Percentiles rank a stretch among this genome's conserved stretches.
Conservation (phyloP, 2,329 filamentous ascomycete species). For the Cladophialophora exuberans region DNA sequence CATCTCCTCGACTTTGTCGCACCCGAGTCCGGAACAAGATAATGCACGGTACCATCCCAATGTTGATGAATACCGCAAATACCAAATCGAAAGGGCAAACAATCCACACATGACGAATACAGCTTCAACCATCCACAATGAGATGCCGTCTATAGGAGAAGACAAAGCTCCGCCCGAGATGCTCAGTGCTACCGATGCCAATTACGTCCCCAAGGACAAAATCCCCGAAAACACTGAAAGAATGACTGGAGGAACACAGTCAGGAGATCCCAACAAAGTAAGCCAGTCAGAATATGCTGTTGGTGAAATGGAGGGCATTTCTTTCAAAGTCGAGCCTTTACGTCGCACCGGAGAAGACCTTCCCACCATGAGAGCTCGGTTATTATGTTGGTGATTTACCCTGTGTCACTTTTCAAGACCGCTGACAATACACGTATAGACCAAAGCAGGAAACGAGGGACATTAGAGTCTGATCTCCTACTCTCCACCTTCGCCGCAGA, state of each 20-base stretch:
- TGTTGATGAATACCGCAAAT: slow-evolving; percentile 57
- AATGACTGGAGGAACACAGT: slow-evolving; percentile 67
- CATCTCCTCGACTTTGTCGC: slow-evolving; percentile 18
- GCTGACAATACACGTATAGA: slow-evolving; percentile 62
- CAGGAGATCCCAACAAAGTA: slow-evolving; percentile 46
- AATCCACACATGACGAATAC: slow-evolving; percentile 68
- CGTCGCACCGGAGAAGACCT: slow-evolving; percentile 80
- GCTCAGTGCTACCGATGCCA: slow-evolving; percentile 58
- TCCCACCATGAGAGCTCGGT: slow-evolving; percentile 82
- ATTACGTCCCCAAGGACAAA: slow-evolving; percentile 62
- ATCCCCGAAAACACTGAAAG: slow-evolving; percentile 65
- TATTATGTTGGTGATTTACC: slow-evolving; percentile 61
- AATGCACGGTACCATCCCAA: slow-evolving; percentile 43
- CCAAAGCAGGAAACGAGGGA: slow-evolving; percentile 95
- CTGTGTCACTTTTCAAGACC: too few species aligned
- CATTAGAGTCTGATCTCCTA: slow-evolving; percentile 91
- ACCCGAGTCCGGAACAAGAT: too few species aligned
- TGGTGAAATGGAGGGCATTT: slow-evolving; percentile 83
- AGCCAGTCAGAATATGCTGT: slow-evolving; percentile 71
- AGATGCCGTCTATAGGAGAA: slow-evolving; percentile 61
- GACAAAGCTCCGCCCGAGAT: slow-evolving; percentile 64
- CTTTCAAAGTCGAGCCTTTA: slow-evolving; percentile 89
- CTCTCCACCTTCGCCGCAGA: slow-evolving; percentile 91
- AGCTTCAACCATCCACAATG: slow-evolving; percentile 64
- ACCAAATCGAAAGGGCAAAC: slow-evolving; percentile 59